phyloP scores from a whole-genome alignment of 768 basidiomycete species.

The Suillus placidus region DNA sequence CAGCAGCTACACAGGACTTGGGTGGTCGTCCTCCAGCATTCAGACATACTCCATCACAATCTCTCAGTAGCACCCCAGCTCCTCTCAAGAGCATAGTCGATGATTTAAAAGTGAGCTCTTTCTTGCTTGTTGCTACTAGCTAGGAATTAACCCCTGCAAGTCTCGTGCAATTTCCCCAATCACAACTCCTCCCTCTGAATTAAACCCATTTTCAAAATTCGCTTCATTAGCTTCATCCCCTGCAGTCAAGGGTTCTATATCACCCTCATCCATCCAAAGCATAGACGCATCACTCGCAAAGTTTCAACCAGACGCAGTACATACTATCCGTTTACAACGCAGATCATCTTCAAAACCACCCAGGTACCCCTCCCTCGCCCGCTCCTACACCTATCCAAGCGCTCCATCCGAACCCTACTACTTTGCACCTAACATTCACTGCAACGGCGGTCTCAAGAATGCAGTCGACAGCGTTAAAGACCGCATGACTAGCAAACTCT shows the following conservation, averaged over 20 bases:
- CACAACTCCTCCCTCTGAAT: conserved; percentile 49
- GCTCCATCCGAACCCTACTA: conserved; percentile 41
- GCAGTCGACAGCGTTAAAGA: conserved; percentile 70
- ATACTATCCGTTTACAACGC: conserved; percentile 47
- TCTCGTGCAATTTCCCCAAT: conserved; percentile 46
- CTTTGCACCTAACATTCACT: conserved; percentile 65
- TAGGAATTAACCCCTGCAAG: conserved; percentile 14
- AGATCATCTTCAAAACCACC: conserved; percentile 51
- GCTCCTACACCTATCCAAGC: conserved; percentile 39
- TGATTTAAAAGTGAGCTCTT: conserved; percentile 61
- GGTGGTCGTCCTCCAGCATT: conserved; percentile 18
- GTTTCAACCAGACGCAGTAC: conserved; percentile 50
- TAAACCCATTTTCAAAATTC: conserved; percentile 58
- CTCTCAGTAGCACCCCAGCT: conserved; percentile 17
- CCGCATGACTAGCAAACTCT: conserved; percentile 52
- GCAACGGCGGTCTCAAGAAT: conserved; percentile 85
- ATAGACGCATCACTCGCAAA: conserved; percentile 40
- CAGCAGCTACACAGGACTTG: conserved; percentile 15
- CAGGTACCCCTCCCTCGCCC: conserved; percentile 14
- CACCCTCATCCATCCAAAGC: conserved; percentile 20
- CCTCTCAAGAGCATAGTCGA: conserved; percentile 77
- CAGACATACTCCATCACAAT: conserved; percentile 24
- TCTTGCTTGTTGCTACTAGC: not conserved
- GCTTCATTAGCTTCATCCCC: conserved; percentile 30
- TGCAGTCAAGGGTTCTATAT: conserved; percentile 27